A percentile compares a stretch with the other conserved stretches of the same genome.
phyloP scores from a whole-genome alignment of 2,329 filamentous ascomycete genomes.

The Hypomyces rosellus region DNA sequence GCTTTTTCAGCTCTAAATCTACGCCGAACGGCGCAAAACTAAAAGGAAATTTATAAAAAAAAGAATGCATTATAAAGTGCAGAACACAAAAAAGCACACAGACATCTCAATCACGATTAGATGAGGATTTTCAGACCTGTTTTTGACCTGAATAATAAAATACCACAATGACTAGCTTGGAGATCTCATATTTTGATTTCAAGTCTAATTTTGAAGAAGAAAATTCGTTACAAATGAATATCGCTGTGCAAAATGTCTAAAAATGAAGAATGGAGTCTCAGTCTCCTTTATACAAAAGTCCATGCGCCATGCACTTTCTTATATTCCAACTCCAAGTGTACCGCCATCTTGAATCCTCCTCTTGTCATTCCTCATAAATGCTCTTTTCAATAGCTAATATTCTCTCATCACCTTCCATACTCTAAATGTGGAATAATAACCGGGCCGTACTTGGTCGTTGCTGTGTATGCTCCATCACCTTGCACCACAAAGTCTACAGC shows the following conservation, averaged over 20 bases:
- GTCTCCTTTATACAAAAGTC: background rate
- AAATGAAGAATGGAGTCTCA: background rate
- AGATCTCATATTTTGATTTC: background rate
- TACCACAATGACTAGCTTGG: background rate
- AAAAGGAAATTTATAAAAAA: background rate
- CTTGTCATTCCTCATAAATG: background rate
- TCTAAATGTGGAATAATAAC: constrained; percentile 88
- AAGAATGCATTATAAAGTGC: background rate
- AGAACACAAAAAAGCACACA: background rate
- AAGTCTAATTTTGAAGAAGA: background rate
- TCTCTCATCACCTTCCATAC: constrained; percentile 45
- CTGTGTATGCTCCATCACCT: constrained; percentile 72
- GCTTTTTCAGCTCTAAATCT: constrained; percentile 59
- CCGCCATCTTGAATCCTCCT: background rate
- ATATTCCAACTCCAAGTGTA: constrained; percentile 5
- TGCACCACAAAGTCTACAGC: constrained; percentile 97
- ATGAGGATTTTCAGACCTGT: background rate
- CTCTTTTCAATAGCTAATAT: background rate
- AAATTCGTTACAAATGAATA: background rate
- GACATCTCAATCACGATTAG: background rate
- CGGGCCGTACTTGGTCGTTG: constrained; percentile 91
- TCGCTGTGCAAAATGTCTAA: background rate
- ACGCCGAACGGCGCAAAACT: background rate
- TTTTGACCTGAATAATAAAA: background rate
- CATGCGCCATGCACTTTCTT: background rate